Base-by-base conservation (phyloP, 345 rosid species). In the Salix dunnii region DNA sequence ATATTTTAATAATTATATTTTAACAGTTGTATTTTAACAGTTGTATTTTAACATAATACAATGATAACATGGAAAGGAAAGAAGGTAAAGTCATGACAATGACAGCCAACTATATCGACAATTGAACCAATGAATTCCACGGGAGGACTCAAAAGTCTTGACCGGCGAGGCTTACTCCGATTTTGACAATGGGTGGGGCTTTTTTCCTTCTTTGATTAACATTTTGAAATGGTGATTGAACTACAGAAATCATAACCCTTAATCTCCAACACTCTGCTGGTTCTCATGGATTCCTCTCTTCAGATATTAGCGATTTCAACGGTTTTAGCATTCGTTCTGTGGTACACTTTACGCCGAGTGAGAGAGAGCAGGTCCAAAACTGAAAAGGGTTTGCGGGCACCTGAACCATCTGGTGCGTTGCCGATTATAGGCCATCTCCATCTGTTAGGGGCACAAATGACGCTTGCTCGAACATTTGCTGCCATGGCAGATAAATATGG, bases 351-450 rank as follows among this genome's bases (percentile, higher is more conserved):
- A 28, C 40, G 79, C 69, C 31, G 68, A 2, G 43, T 20, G 13
- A 70, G 27, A 70, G 64, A 17, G 62, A 3, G 3, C 0, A 61
- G 33, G 40, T 5, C 13, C n/a, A 53, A 35, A 28, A 40, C 2
- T 20, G 23, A 36, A 2, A 77, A 70, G 7, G 51, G 74, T 16
- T 20, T 30, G 14, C 18, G 60, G 36, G 60, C 61, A 6, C 83
- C 80, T 0, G 80, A 80, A 40, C 74, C 83, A 67, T 25, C 62
- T 7, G 80, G 77, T 10, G 74, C 74, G 1, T 16, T 76, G 33
- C 83, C 80, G 13, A 42, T 76, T 35, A 14, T 80, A 55, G 83
- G 83, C 28, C 83, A 80, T 61, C 77, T 76, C 9, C 83, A 80
- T 46, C 69, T 67, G 6, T 25, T 76, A 6, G 76, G 76, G 23